A percentile compares a stretch with the other conserved stretches of the same genome.
Evolutionary conservation across 306 rosid genomes (phyloP).

Genomic region (Erythrophleum fordii): DNA sequence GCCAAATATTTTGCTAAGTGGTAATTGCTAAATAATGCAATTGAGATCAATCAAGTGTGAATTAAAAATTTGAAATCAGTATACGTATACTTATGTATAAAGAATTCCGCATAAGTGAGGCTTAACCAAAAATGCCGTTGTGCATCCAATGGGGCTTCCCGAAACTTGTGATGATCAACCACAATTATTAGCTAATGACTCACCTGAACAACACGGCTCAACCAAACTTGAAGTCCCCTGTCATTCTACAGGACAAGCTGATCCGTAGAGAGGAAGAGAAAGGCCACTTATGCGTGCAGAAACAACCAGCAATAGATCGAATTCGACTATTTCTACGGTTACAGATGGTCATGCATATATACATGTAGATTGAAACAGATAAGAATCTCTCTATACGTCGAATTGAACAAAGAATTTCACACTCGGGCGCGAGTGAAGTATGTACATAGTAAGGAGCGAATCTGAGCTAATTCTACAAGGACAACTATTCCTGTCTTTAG

Average conservation of each 20-base stretch:
- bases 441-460: not conserved
- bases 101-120: conserved; percentile 24
- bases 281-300: not conserved
- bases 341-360: not conserved
- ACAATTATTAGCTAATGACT: not conserved
- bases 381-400: conserved; percentile 1
- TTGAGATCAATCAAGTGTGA: conserved; percentile 17
- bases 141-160: not conserved
- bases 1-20: too few relatives aligned
- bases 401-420: conserved; percentile 2
- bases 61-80: not conserved
- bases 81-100: not conserved
- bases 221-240: not conserved
- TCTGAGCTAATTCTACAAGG: not conserved
- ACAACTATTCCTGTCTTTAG: not conserved
- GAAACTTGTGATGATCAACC: conserved; percentile 27
- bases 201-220: not conserved
- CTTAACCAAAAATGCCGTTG: not conserved
- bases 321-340: not conserved
- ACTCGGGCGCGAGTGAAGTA: not conserved
- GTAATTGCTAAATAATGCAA: not conserved
- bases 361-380: not conserved
- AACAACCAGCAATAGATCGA: not conserved
- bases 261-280: not conserved
- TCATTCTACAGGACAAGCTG: not conserved